Conservation (phyloP, 345 rosid genomes). For the Eucalyptus cloeziana region DNA sequence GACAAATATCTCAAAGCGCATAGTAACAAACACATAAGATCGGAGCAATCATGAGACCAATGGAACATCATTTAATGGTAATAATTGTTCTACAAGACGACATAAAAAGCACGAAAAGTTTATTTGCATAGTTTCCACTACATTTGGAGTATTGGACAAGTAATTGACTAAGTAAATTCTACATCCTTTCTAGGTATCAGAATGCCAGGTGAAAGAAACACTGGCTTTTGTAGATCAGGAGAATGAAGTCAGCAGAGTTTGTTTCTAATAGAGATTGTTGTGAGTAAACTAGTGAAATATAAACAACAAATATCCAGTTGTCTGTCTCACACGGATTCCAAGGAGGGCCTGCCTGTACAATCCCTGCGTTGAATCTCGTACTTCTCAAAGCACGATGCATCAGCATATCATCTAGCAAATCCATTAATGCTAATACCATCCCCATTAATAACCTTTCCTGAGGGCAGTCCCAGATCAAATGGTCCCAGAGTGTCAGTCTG, state of each 20-base stretch:
- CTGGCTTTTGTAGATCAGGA: neutral
- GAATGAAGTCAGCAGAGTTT: neutral
- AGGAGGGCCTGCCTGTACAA: neutral
- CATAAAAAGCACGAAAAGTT: neutral
- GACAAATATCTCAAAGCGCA: neutral
- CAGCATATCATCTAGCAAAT: neutral
- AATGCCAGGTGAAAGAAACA: neutral
- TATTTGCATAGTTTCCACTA: neutral
- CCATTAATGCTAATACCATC: conserved; percentile 20
- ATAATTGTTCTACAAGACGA: neutral
- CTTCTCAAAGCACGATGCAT: neutral
- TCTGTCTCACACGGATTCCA: neutral
- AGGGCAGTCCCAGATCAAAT: conserved; percentile 67
- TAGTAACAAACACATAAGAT: neutral
- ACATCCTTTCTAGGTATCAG: neutral
- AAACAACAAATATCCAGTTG: neutral
- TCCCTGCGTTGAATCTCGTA: neutral
- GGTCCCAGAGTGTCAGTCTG: conserved; percentile 85
- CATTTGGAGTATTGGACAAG: neutral
- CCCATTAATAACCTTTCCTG: conserved; percentile 28
- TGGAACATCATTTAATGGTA: neutral
- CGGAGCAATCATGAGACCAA: neutral
- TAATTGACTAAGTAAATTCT: neutral
- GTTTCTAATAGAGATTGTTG: neutral
- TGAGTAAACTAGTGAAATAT: neutral